Percentiles rank a stretch among this genome's conserved stretches.
These are phyloP conservation scores for Glonium stellatum DNA, from an alignment of 495 filamentous ascomycete genomes.

Conservation along the genomic window DNA sequence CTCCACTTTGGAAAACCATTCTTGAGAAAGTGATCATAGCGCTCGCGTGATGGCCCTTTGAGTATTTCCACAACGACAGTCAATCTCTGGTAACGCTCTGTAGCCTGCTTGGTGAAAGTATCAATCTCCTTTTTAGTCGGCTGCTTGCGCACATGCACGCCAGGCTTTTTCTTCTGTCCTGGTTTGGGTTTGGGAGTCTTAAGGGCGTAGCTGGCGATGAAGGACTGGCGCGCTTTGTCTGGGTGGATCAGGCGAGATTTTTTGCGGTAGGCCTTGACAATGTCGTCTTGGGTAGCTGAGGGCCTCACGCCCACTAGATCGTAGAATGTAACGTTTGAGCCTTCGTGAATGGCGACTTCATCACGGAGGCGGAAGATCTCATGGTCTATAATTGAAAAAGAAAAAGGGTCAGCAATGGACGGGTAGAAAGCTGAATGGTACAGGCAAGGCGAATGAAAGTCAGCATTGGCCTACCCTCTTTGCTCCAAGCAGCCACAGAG, in stretches of 20 bases:
- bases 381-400: constrained; percentile 54
- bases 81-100: constrained; percentile 72
- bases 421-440: constrained; percentile 5
- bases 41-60: constrained; percentile 66
- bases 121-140: constrained; percentile 67
- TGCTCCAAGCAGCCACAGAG: constrained; percentile 68
- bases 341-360: constrained; percentile 72
- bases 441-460: constrained; percentile 4
- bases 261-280: constrained; percentile 90
- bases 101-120: constrained; percentile 65
- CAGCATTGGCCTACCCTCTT: constrained; percentile 57
- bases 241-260: constrained; percentile 77
- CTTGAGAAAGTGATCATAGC: constrained; percentile 91
- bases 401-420: constrained; percentile 10
- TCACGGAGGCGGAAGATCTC: constrained; percentile 94
- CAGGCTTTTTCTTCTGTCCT: constrained; percentile 48
- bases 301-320: constrained; percentile 72
- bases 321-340: constrained; percentile 83
- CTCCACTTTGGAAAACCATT: constrained; percentile 96
- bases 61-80: constrained; percentile 79
- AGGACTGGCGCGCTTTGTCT: constrained; percentile 85
- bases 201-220: constrained; percentile 62
- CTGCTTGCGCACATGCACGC: constrained; percentile 60
- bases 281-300: constrained; percentile 73
- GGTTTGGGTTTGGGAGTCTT: constrained; percentile 47